Evolutionary conservation across 345 rosid genomes (phyloP), one percentile per base, ranked within the genome.

Genomic region (Eutrema heterophyllum): DNA sequence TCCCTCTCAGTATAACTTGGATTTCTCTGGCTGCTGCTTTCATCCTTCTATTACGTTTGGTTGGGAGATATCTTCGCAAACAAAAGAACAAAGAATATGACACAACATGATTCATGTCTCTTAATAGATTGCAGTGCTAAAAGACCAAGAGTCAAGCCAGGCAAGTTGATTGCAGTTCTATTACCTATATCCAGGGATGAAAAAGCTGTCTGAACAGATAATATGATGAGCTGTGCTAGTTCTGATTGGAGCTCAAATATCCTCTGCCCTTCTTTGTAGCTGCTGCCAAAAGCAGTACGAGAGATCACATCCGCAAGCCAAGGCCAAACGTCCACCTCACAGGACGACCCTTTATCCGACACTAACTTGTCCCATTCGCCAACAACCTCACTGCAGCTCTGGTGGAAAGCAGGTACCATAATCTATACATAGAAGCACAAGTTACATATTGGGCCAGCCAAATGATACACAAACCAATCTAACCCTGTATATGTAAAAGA

Each of bases 101-200:
- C 1, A 51, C 33, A 33, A 9, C 35, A 14, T 46, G 56, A 16
- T 24, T 64, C 26, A 44, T 9, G 3, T 36, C 40, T 36, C 40
- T 3, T 36, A 36, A 36, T 9, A 15, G 18, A 18, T 12, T 16
- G 18, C 56, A 65, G 21, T 6, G 13, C 18, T 18, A 65, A 12
- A 44, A 44, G 39, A 46, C 2, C n/a, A 58, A 16, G 12, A 57
- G 10, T 24, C 46, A 67, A 15, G 30, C 13, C 43, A 39, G 13
- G 43, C 9, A 45, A 64, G 53, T 65, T 35, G 27, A 51, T 39
- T 48, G 18, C 4, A 32, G 68, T 84, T 83, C 96, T 84, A 39
- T 71, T 84, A 85, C 96, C 85, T 78, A 75, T 81, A 87, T 38
- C 95, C 89, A 0, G 92, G 92, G 30, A 91, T 80, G 41, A 73